phyloP scores from a whole-genome alignment of 176 grass and related monocot species.

The Musa schizocarpa region DNA sequence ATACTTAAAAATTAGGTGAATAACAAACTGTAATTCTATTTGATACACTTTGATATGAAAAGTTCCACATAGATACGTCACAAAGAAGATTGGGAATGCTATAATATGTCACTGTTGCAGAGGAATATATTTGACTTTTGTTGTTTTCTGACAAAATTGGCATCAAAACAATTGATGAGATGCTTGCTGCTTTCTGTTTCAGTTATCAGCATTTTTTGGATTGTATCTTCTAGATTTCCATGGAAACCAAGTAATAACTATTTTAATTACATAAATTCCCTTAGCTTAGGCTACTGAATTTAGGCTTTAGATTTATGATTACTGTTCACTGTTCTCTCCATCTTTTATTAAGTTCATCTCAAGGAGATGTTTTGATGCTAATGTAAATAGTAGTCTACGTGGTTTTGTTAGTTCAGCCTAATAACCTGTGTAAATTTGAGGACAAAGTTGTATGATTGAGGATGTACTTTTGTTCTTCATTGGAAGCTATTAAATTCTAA shows the following conservation, averaged over 20 bases:
- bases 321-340: no score
- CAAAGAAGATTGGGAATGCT: background rate
- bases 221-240: background rate
- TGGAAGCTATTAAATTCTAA: background rate
- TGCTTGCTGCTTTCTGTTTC: background rate
- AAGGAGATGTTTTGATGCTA: background rate
- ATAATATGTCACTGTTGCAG: background rate
- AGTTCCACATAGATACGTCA: background rate
- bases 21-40: background rate
- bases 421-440: background rate
- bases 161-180: no score
- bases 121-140: background rate
- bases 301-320: no score
- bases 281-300: no score
- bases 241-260: no score
- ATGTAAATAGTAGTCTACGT: background rate
- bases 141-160: no score
- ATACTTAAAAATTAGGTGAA: background rate
- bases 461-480: background rate
- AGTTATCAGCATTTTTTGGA: background rate
- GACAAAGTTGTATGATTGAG: background rate
- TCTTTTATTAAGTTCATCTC: no score
- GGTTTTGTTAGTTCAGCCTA: background rate
- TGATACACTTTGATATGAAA: background rate
- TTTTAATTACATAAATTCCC: no score